Base-by-base conservation (phyloP, 257 asterid genomes). In the Nicotiana obtusifolia region DNA sequence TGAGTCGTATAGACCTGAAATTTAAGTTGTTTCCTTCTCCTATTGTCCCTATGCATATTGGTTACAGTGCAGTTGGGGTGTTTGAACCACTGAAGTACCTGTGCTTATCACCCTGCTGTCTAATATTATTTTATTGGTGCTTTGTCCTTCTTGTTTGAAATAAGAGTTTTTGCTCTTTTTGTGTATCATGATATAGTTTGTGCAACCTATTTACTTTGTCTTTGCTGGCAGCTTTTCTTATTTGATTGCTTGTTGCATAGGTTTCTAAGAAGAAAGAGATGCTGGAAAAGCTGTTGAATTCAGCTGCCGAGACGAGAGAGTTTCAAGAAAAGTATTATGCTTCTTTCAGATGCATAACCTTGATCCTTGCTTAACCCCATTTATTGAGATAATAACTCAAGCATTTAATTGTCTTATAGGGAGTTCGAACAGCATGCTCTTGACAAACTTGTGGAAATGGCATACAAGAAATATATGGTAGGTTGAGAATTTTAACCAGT, bases 381-480 rank as follows among this genome's bases (percentile, higher is more conserved):
- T 47, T 59, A 71, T 71, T 71, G 60, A 47, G 20, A 14, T 71
- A 71, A 22, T 47, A 71, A 71, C 78, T 61, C 68, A 59, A 83
- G 64, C 86, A 77, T 68, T 85, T 83, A 75, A 71, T 71, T 71
- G 64, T 86, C 31, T 82, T 86, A 41, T 85, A 94, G 98, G 92
- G 93, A 90, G 80, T 93, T 93, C 75, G 97, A 93, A 89, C 90
- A 69, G 85, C 85, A 56, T 31, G 97, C 97, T 66, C 91, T 94
- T 86, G 91, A 91, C 87, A 93, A 92, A 86, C 96, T 94, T 60
- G 90, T 90, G 80, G 92, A 57, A 80, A 93, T 93, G 93, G 96
- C 94, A 81, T 94, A 93, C 66, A 92, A 90, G 85, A 93, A 93
- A 82, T 93, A 93, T 88, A 91, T 94, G 98, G 98, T 94, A 91